Conservation (phyloP, 768 basidiomycete species). For the Termitomyces sp. region DNA sequence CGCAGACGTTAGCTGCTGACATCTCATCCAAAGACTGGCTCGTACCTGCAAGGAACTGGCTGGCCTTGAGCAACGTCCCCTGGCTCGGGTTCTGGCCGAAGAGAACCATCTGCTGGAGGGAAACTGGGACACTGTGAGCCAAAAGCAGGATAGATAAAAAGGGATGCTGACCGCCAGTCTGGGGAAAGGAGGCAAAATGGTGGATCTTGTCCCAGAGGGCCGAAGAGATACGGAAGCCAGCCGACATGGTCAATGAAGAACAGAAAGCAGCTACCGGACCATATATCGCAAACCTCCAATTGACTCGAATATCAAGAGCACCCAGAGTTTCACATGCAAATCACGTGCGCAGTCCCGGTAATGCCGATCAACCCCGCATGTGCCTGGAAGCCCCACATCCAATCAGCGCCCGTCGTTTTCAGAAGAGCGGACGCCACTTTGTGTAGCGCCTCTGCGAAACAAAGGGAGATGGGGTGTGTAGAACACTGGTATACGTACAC, state of each 20-base stretch:
- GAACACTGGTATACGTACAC: no score
- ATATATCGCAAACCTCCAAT: neutral
- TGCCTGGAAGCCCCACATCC: no score
- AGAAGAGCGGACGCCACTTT: no score
- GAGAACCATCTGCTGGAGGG: conserved; percentile 95
- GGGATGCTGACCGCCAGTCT: conserved; percentile 61
- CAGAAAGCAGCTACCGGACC: neutral
- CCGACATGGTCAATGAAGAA: conserved; percentile 37
- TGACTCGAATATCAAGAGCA: no score
- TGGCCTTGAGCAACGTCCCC: conserved; percentile 89
- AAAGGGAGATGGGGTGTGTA: no score
- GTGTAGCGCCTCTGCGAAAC: no score
- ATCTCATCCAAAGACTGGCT: neutral
- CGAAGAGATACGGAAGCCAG: conserved; percentile 62
- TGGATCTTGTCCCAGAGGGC: conserved; percentile 79
- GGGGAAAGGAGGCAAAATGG: conserved; percentile 82
- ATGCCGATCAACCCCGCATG: no score
- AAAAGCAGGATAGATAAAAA: neutral
- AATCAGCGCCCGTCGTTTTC: no score
- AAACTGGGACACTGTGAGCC: conserved; percentile 48
- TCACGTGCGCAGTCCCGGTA: no score
- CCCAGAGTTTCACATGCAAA: no score
- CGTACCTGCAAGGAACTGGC: conserved; percentile 80
- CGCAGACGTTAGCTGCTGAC: neutral
- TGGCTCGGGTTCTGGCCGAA: conserved; percentile 96